Percentiles rank a stretch among this genome's conserved stretches.
Conservation (phyloP, 2,329 filamentous ascomycete genomes). For the Mariannaea elegans region DNA sequence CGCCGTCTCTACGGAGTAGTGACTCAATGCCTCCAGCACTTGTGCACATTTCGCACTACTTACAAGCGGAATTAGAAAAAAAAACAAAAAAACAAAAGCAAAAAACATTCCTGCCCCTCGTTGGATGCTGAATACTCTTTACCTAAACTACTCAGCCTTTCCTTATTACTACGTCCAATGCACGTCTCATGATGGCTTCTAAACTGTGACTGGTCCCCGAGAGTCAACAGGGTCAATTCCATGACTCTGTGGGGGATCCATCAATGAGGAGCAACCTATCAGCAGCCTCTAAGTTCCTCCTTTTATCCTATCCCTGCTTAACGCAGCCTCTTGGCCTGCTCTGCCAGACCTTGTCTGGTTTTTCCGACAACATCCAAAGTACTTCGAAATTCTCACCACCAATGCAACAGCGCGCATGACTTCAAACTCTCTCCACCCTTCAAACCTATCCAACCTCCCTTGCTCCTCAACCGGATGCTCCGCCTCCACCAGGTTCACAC, state of each 20-base stretch:
- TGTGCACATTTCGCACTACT: conserved; percentile 12
- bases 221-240: conserved; percentile 9
- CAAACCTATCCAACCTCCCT: conserved; percentile 12
- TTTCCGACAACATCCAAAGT: neutral
- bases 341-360: neutral
- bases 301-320: conserved; percentile 4
- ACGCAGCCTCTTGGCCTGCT: neutral
- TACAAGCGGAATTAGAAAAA: neutral
- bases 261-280: neutral
- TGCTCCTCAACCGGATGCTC: conserved; percentile 10
- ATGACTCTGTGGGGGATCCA: neutral
- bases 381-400: neutral
- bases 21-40: conserved; percentile 3
- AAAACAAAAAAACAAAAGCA: too few relatives aligned
- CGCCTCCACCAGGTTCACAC: conserved; percentile 23
- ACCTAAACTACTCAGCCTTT: conserved; percentile 5
- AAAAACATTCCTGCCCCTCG: neutral
- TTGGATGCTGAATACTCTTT: neutral
- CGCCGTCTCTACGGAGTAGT: conserved; percentile 10
- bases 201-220: conserved; percentile 3
- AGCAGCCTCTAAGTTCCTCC: neutral
- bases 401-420: neutral
- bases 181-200: neutral
- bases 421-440: neutral
- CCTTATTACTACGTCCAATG: neutral